These are phyloP conservation scores for Persicaria tinctoria DNA, from an alignment of 148 eudicot species.

Conservation along the genomic window DNA sequence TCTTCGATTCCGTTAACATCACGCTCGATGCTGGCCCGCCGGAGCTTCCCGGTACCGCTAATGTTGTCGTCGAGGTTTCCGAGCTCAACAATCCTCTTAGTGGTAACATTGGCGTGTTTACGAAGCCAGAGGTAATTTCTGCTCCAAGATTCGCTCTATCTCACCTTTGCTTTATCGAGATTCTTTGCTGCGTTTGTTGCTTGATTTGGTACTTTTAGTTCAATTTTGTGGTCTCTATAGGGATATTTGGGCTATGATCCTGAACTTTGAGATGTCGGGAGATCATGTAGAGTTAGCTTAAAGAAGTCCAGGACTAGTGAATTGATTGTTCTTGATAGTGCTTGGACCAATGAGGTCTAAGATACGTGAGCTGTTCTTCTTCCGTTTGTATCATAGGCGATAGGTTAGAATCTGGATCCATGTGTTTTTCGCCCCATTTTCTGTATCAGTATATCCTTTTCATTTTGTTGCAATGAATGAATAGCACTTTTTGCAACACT, in stretches of 20 bases:
- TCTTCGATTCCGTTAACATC: constrained; percentile 67
- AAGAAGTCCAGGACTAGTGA: neutral
- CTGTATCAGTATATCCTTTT: neutral
- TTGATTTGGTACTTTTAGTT: neutral
- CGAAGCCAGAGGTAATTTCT: constrained; percentile 68
- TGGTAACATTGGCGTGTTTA: constrained; percentile 59
- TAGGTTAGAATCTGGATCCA: neutral
- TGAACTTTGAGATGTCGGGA: no score
- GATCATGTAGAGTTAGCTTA: no score
- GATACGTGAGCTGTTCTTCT: neutral
- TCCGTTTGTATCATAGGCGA: neutral
- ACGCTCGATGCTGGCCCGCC: constrained; percentile 71
- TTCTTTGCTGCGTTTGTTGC: no score
- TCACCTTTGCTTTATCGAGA: neutral
- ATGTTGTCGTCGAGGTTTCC: constrained; percentile 57
- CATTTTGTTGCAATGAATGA: neutral
- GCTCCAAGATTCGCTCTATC: neutral
- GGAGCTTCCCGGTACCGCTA: constrained; percentile 68
- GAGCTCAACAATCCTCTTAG: constrained; percentile 52
- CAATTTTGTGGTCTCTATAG: neutral
- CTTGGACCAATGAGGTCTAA: neutral
- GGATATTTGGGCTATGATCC: no score
- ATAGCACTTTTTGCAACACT: no score
- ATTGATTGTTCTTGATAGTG: neutral
- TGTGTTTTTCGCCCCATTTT: neutral